Evolutionary conservation across 2,329 filamentous ascomycete species (phyloP).

Genomic region (Xylariaceae sp.): DNA sequence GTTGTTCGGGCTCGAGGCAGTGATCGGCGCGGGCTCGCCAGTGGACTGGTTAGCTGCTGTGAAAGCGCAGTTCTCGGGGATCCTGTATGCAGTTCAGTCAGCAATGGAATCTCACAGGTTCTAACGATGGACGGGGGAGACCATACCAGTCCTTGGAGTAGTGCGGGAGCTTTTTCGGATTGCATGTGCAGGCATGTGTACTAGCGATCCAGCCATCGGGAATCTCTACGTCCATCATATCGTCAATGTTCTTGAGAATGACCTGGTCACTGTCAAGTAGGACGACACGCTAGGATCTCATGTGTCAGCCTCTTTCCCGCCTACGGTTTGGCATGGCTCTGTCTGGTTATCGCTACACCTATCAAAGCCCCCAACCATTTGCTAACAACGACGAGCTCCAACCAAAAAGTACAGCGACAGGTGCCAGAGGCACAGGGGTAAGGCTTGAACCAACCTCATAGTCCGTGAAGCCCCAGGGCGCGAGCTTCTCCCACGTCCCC

Average conservation of each 20-base stretch:
- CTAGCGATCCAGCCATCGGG: slow-evolving; percentile 29
- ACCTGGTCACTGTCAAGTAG: slow-evolving; percentile 30
- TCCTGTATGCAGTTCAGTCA: slow-evolving; percentile 9
- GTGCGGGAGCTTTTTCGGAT: slow-evolving; percentile 27
- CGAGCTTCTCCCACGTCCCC: slow-evolving; percentile 32
- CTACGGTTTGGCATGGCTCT: too few relatives aligned
- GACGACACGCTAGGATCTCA: slow-evolving; percentile 24
- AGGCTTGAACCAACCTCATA: slow-evolving; percentile 24
- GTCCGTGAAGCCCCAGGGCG: slow-evolving; percentile 27
- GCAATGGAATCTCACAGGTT: background rate
- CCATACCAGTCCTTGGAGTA: slow-evolving; percentile 28
- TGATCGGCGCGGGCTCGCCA: slow-evolving; percentile 22
- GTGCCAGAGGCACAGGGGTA: background rate
- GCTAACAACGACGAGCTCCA: too few relatives aligned
- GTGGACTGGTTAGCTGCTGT: slow-evolving; percentile 26
- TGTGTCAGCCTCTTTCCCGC: too few relatives aligned
- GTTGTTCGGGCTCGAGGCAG: slow-evolving; percentile 21
- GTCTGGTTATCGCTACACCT: too few relatives aligned
- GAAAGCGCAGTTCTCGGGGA: slow-evolving; percentile 28
- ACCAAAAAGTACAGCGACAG: background rate
- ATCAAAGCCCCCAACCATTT: too few relatives aligned
- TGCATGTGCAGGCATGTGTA: slow-evolving; percentile 29
- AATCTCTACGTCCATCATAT: slow-evolving; percentile 27
- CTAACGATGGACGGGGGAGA: background rate
- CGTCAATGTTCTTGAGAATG: slow-evolving; percentile 28